phyloP scores from a whole-genome alignment of 139 green algal species.

The Nannochloris sp. region DNA sequence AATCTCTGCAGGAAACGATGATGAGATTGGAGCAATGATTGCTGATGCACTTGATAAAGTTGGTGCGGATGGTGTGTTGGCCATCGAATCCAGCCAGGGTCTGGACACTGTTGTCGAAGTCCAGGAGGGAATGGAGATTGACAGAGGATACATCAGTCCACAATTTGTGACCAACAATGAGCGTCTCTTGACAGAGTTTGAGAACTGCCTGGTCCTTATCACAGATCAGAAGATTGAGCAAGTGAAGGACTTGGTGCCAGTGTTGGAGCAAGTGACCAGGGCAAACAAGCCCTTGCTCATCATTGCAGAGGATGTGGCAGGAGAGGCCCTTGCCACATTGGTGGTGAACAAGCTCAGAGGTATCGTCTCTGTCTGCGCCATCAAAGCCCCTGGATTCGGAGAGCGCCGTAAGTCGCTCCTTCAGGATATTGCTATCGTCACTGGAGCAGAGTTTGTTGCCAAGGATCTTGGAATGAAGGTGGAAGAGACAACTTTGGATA shows the following conservation, averaged over 20 bases:
- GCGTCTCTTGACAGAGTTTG: constrained; percentile 80
- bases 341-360: constrained; percentile 99
- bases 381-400: constrained; percentile 83
- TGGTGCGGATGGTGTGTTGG: constrained; percentile 84
- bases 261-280: constrained; percentile 71
- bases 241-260: constrained; percentile 65
- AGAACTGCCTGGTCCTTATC: constrained; percentile 87
- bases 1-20: constrained; percentile 80
- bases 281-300: constrained; percentile 83
- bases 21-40: constrained; percentile 71
- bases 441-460: constrained; percentile 91
- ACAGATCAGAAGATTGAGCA: constrained; percentile 87
- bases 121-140: constrained; percentile 94
- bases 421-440: constrained; percentile 74
- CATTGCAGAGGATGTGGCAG: constrained; percentile 91
- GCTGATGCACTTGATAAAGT: constrained; percentile 81
- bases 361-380: constrained; percentile 83
- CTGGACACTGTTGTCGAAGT: constrained; percentile 84
- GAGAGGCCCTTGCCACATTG: constrained; percentile 93
- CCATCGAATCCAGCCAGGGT: constrained; percentile 76
- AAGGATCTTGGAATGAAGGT: constrained; percentile 84
- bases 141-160: constrained; percentile 94
- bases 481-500: constrained; percentile 64
- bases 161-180: constrained; percentile 95
- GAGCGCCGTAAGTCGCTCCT: constrained; percentile 80